Evolutionary conservation across 1,139 yeast genomes (phyloP).

Genomic region (Neolecta irregularis): DNA sequence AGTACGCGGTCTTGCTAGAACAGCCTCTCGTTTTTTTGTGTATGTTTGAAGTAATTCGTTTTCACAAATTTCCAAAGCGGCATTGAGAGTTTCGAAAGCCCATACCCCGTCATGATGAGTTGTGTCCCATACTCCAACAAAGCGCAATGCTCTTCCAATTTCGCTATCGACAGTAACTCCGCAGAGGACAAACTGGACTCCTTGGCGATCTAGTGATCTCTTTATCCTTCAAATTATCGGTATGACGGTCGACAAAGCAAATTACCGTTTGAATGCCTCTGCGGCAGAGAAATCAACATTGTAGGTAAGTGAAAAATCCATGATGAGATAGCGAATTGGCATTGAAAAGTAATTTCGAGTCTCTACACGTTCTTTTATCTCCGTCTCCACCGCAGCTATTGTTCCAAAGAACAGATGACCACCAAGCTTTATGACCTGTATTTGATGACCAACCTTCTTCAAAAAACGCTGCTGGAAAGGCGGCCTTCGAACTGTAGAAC

Average conservation of each 20-base stretch:
- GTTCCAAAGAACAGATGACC: constrained; percentile 91
- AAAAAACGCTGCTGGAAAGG: constrained; percentile 78
- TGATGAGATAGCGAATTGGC: constrained; percentile 61
- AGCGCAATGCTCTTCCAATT: constrained; percentile 47
- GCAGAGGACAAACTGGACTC: constrained; percentile 59
- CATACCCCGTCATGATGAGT: constrained; percentile 32
- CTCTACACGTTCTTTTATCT: constrained; percentile 46
- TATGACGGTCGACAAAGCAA: too few species aligned
- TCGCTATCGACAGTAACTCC: constrained; percentile 56
- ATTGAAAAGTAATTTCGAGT: constrained; percentile 32
- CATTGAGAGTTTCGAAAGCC: constrained; percentile 59
- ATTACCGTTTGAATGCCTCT: constrained; percentile 86
- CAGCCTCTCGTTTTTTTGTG: too few species aligned
- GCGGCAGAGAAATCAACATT: constrained; percentile 91
- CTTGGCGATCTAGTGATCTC: constrained; percentile 54
- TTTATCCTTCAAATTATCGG: too few species aligned
- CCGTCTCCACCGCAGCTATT: constrained; percentile 74
- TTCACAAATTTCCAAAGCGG: constrained; percentile 94
- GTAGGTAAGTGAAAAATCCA: constrained; percentile 72
- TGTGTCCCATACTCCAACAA: constrained; percentile 52
- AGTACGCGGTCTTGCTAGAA: too few species aligned
- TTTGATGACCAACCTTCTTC: constrained; percentile 76
- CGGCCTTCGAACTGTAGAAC: constrained; percentile 86
- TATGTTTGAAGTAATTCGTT: constrained; percentile 67
- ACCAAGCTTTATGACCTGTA: constrained; percentile 69